These are phyloP conservation scores for Baudoinia panamericana DNA, from an alignment of 495 filamentous ascomycete species.

Conservation along the genomic window DNA sequence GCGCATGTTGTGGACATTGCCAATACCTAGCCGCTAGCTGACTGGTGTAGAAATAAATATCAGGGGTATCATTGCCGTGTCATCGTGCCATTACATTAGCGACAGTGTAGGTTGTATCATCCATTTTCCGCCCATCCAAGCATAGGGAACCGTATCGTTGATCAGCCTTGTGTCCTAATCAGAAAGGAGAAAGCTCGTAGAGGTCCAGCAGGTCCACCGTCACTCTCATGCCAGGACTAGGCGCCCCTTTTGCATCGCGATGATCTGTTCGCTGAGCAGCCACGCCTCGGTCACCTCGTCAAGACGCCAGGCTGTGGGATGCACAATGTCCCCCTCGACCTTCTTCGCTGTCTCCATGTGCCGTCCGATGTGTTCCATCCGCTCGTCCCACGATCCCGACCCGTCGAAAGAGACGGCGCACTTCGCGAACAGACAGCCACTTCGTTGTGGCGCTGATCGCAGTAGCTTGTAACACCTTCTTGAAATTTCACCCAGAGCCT, in stretches of 20 bases:
- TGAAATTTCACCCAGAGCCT: conserved; percentile 37
- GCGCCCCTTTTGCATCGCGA: conserved; percentile 8
- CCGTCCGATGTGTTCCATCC: conserved; percentile 84
- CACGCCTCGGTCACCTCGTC: conserved; percentile 40
- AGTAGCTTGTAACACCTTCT: conserved; percentile 45
- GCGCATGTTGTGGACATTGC: too few species aligned
- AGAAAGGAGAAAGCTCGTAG: too few species aligned
- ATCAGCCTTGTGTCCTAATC: too few species aligned
- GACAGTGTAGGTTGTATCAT: too few species aligned
- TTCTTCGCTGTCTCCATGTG: conserved; percentile 51
- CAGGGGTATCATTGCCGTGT: too few species aligned
- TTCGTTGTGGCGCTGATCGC: conserved; percentile 46
- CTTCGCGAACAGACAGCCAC: conserved; percentile 57
- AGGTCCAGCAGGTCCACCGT: too few species aligned
- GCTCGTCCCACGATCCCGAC: conserved; percentile 55
- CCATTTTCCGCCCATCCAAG: too few species aligned
- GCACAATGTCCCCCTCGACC: conserved; percentile 17
- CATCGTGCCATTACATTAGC: too few species aligned
- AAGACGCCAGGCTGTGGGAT: conserved; percentile 29
- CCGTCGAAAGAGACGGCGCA: conserved; percentile 52
- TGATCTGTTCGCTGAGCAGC: conserved; percentile 39
- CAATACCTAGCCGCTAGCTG: too few species aligned
- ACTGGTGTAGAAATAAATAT: too few species aligned
- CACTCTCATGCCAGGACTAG: not conserved
- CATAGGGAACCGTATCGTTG: too few species aligned